Evolutionary conservation across 1,284 basidiomycete genomes (phyloP), one percentile per base, ranked within the genome.

Genomic region (Ceratobasidium sp.): DNA sequence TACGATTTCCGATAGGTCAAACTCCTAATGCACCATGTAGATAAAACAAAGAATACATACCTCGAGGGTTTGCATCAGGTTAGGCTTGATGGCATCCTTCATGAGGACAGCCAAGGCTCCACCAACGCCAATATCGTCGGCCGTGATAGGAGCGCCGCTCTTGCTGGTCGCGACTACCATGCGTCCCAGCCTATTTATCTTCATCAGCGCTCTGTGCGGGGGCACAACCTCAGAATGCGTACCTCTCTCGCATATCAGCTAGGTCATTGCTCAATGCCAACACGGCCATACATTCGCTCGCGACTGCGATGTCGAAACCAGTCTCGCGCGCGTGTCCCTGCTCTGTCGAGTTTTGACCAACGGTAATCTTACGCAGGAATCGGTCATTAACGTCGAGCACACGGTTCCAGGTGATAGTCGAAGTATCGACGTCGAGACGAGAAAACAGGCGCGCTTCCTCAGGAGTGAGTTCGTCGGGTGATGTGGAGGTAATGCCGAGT

Each of bases 41-140:
- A 11, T 5, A 5, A 11, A 11, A 41, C 11, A 24, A 31, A n/a
- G n/a, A 56, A 11, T 27, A 73, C 82, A 73, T 79, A 88, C 89
- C 85, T 99, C 95, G 63, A 99, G 87, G 9, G 97, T 98, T 84
- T 99, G 97, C 97, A 99, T 99, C 78, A 99, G 84, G 82, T 98
- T 99, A 24, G 97, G 97, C 87, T 99, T 99, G 87, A 99, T 97
- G 24, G 98, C 95, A 81, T 99, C 97, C 87, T 99, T 99, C 93
- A 99, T 95, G 76, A 99, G 88, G 63, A 99, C 97, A 17, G 98
- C 94, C 76, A 99, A 90, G 73, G 97, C 97, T 77, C 97, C 97
- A 78, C 96, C 94, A 79, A 95, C 95, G 79, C 97, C 97, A 76
- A 99, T 89, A 83, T 99, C 97, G 82, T 99, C 98, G 24, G 97